Conservation (phyloP, 495 filamentous ascomycete genomes). For the Corynascus novoguineensis region DNA sequence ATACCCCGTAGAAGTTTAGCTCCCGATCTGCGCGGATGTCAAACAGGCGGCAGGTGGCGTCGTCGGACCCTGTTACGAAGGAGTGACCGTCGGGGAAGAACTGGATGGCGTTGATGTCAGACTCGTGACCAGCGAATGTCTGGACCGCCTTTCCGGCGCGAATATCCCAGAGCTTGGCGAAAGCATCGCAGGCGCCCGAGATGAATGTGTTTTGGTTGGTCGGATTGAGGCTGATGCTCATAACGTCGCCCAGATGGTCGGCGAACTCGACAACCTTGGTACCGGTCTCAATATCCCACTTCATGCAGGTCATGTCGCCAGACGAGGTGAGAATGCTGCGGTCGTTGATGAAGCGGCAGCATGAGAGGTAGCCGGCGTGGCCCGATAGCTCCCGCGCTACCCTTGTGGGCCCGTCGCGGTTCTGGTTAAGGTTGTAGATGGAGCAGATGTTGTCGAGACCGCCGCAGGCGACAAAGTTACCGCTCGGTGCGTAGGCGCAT, state of each 20-base stretch:
- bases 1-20: constrained; percentile 91
- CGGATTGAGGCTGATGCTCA: constrained; percentile 99
- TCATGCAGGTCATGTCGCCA: constrained; percentile 99
- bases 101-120: constrained; percentile 98
- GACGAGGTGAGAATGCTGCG: constrained; percentile 95
- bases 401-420: constrained; percentile 90
- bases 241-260: constrained; percentile 96
- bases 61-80: constrained; percentile 96
- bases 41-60: constrained; percentile 94
- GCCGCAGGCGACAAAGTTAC: constrained; percentile 96
- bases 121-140: constrained; percentile 97
- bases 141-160: constrained; percentile 97
- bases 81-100: constrained; percentile 99
- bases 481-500: constrained; percentile 96
- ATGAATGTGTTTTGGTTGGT: constrained; percentile 99
- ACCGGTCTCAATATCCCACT: constrained; percentile 98
- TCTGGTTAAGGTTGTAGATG: constrained; percentile 94
- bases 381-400: constrained; percentile 95
- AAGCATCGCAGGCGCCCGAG: constrained; percentile 95
- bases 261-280: constrained; percentile 97
- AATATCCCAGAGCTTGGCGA: constrained; percentile 98
- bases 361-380: constrained; percentile 94
- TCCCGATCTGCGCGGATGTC: constrained; percentile 96
- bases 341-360: constrained; percentile 99
- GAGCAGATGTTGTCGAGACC: constrained; percentile 99